These are phyloP conservation scores for Globisporangium parvum DNA, from an alignment of 352 stramenopile species.

Conservation along the genomic window DNA sequence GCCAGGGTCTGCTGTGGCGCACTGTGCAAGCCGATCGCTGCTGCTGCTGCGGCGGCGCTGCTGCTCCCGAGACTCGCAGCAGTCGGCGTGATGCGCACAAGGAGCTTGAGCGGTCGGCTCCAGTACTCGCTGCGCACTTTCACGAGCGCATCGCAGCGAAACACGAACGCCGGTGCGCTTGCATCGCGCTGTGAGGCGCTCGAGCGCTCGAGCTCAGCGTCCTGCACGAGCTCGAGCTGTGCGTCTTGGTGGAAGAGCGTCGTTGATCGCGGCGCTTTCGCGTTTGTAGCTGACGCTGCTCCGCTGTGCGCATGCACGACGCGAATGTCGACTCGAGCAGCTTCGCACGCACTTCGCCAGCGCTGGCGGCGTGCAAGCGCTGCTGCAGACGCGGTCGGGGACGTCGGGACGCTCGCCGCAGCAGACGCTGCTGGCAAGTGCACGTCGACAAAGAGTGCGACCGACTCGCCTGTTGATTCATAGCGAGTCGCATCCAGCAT, in stretches of 20 bases:
- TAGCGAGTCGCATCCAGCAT: background rate
- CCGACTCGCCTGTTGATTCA: conserved; percentile 27
- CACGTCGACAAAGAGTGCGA: conserved; percentile 33
- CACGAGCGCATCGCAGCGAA: conserved; percentile 44
- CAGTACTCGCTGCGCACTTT: conserved; percentile 58
- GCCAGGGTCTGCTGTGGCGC: conserved; percentile 1
- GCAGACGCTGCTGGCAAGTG: conserved; percentile 12
- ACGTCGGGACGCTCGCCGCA: background rate
- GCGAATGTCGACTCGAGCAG: conserved; percentile 44
- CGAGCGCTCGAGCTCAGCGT: conserved; percentile 5
- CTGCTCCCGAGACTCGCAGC: conserved; percentile 2
- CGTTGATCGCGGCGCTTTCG: conserved; percentile 9
- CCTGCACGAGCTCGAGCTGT: conserved; percentile 28
- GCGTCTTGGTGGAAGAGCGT: conserved; percentile 63
- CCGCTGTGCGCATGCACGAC: conserved; percentile 21
- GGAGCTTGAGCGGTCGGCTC: conserved; percentile 44
- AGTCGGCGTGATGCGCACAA: conserved; percentile 40
- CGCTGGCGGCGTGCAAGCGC: conserved; percentile 12
- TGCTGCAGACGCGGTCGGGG: background rate
- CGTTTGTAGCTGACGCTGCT: background rate
- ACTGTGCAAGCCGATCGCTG: too few species aligned
- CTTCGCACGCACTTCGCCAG: conserved; percentile 38
- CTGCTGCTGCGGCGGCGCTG: background rate
- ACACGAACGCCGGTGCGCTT: conserved; percentile 15
- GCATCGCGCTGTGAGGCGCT: background rate